phyloP scores from a whole-genome alignment of 2,329 filamentous ascomycete genomes.

The Colletotrichum abscissum region DNA sequence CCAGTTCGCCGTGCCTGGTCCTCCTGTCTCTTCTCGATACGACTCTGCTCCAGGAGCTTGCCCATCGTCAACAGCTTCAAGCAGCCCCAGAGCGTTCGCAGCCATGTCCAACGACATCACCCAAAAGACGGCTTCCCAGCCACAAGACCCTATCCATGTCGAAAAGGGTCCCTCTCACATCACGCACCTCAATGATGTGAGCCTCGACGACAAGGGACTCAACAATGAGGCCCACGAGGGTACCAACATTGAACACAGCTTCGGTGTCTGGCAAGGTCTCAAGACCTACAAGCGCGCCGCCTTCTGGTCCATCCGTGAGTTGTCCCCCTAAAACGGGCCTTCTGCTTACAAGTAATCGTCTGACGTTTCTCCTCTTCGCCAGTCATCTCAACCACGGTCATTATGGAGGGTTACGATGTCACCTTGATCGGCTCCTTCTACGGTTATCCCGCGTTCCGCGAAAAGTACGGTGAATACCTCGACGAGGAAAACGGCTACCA shows the following conservation, averaged over 20 bases:
- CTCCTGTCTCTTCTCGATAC: constrained; percentile 12
- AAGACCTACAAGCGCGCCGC: constrained; percentile 54
- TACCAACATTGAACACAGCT: constrained; percentile 50
- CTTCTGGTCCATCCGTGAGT: constrained; percentile 53
- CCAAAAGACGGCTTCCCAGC: constrained; percentile 7
- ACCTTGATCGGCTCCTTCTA: constrained; percentile 59
- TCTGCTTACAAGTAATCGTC: background rate
- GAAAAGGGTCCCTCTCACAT: constrained; percentile 45
- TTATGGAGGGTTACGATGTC: constrained; percentile 64
- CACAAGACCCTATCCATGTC: constrained; percentile 40
- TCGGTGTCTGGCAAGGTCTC: constrained; percentile 47
- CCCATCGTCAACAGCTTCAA: constrained; percentile 9
- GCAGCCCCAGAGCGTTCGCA: constrained; percentile 4
- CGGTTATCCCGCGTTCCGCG: constrained; percentile 52
- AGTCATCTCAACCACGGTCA: constrained; percentile 57
- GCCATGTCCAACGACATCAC: constrained; percentile 30
- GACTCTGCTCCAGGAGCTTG: constrained; percentile 28
- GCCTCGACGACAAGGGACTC: constrained; percentile 50
- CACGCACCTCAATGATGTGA: constrained; percentile 46
- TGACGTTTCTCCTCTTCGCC: background rate
- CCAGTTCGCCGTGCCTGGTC: background rate
- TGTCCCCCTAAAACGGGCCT: too few relatives aligned
- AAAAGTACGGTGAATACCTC: constrained; percentile 52
- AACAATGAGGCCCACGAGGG: constrained; percentile 49
- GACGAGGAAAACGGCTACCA: constrained; percentile 52